Evolutionary conservation across 2,329 filamentous ascomycete species (phyloP).

Genomic region (Penicillium nordicum): DNA sequence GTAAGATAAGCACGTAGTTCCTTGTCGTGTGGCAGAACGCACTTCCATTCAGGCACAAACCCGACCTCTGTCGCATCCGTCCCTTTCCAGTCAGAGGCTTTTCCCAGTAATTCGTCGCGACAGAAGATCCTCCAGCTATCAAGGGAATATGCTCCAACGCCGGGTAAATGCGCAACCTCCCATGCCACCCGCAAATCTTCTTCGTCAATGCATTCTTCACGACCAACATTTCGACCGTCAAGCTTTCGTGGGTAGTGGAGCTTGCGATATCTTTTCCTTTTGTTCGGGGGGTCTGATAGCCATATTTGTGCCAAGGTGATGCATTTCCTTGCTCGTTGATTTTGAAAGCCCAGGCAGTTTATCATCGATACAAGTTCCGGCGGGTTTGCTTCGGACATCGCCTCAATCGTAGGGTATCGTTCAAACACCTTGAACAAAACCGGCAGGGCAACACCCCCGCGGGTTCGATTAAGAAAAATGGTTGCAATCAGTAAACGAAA

Average conservation of each 20-base stretch:
- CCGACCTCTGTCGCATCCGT: slow-evolving; percentile 42
- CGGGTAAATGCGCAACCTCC: slow-evolving; percentile 83
- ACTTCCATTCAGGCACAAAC: slow-evolving; percentile 88
- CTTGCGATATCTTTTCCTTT: slow-evolving; percentile 56
- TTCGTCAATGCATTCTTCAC: slow-evolving; percentile 48
- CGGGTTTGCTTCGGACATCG: slow-evolving; percentile 57
- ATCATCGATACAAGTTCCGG: slow-evolving; percentile 62
- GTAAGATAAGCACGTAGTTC: slow-evolving; percentile 80
- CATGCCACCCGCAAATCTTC: slow-evolving; percentile 58
- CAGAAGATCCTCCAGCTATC: slow-evolving; percentile 96
- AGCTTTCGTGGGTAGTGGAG: slow-evolving; percentile 53
- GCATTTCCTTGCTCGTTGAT: slow-evolving; percentile 63
- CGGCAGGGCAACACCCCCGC: slow-evolving; percentile 70
- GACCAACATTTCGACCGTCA: slow-evolving; percentile 49
- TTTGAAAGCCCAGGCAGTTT: slow-evolving; percentile 66
- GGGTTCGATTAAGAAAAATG: slow-evolving; percentile 79
- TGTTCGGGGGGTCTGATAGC: slow-evolving; percentile 60
- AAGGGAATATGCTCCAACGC: slow-evolving; percentile 71
- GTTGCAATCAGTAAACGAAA: slow-evolving; percentile 79
- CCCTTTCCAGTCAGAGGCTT: slow-evolving; percentile 65
- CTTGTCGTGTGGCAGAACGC: slow-evolving; percentile 78
- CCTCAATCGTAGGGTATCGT: slow-evolving; percentile 63
- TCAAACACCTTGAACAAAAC: slow-evolving; percentile 67
- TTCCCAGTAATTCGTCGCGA: slow-evolving; percentile 68
- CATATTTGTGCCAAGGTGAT: slow-evolving; percentile 69